A percentile compares a stretch with the other conserved stretches of the same genome.
These are phyloP conservation scores for Emergomyces africanus DNA, from an alignment of 2,329 filamentous ascomycete species.

Conservation along the genomic window DNA sequence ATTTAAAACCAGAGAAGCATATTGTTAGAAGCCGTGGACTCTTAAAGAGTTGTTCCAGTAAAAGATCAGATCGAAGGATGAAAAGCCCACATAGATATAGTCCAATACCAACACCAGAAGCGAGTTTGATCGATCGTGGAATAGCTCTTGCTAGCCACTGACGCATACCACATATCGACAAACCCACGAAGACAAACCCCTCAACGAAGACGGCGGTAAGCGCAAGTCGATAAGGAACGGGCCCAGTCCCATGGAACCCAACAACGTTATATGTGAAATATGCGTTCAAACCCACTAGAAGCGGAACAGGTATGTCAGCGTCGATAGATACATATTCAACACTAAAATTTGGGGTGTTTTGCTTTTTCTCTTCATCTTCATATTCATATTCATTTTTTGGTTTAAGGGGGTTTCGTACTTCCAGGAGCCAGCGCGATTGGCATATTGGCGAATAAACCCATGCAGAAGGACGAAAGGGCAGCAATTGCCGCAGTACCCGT, in stretches of 20 bases:
- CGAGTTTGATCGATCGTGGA: slow-evolving; percentile 73
- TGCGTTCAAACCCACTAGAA: slow-evolving; percentile 64
- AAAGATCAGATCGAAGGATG: background rate
- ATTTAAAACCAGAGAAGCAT: background rate
- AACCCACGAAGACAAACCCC: slow-evolving; percentile 69
- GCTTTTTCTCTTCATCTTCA: background rate
- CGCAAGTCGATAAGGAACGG: slow-evolving; percentile 61
- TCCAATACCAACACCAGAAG: slow-evolving; percentile 74
- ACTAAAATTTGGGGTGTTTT: background rate
- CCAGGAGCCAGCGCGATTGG: slow-evolving; percentile 62
- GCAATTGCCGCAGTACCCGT: slow-evolving; percentile 77
- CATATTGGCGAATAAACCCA: slow-evolving; percentile 72
- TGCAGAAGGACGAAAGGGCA: slow-evolving; percentile 65
- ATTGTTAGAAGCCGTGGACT: background rate
- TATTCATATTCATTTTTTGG: background rate
- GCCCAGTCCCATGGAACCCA: slow-evolving; percentile 59
- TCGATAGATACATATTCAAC: background rate
- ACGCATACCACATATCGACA: slow-evolving; percentile 68
- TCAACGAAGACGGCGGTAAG: slow-evolving; percentile 82
- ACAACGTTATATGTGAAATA: slow-evolving; percentile 79
- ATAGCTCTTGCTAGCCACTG: slow-evolving; percentile 82
- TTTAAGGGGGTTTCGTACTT: slow-evolving; percentile 25
- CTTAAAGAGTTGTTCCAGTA: background rate
- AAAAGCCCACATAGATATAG: slow-evolving; percentile 47
- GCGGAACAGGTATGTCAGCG: background rate